Base-by-base conservation (phyloP, 2,329 filamentous ascomycete genomes). In the Pyrenochaeta sp. region DNA sequence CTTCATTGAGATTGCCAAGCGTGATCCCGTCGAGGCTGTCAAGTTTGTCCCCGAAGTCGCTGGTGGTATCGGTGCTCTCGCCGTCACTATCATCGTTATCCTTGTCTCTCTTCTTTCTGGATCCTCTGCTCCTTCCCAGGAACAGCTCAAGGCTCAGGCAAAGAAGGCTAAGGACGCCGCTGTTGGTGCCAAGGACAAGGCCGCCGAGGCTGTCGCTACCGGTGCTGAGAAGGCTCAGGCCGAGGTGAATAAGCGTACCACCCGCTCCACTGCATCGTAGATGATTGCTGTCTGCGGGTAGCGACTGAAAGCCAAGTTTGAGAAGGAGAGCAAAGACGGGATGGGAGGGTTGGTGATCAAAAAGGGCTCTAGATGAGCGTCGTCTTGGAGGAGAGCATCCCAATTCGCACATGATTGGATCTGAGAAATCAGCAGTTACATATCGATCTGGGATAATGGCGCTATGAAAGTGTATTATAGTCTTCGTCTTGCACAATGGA, bases 11-110 rank as follows among this genome's bases (percentile, higher is more conserved):
- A 86, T 97, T 65, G 89, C 86, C 71, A 84, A 90, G 80, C 82
- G 84, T 63, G 87, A 95, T 74, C 91, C 92, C 45, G 64, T 96
- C 57, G 81, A 91, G 76, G 92, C 92, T 39, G 78, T 92, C 77
- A 89, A 90, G 78, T 89, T 90, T 63, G 89, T 96, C 55, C 94
- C 94, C 57, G 94, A 96, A 77, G 87, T 96, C 61, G 90, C 91
- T 53, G 91, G 85, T 67, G 89, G 85, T 66, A 77, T 96, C 65
- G 88, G 79, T 67, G 88, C 86, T 57, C 72, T 91, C 54, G 70
- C 86, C 31, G 76, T 90, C 43, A 85, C 87, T 35, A 67, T 94
- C 58, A 70, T 96, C 50, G 84, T 87, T 57, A 63, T 96, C 53
- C 74, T 89, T 50, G 81, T 83, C 58, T 64, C 95, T 47, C 74